Conservation (phyloP, 495 filamentous ascomycete species). For the Tuber indicum region DNA sequence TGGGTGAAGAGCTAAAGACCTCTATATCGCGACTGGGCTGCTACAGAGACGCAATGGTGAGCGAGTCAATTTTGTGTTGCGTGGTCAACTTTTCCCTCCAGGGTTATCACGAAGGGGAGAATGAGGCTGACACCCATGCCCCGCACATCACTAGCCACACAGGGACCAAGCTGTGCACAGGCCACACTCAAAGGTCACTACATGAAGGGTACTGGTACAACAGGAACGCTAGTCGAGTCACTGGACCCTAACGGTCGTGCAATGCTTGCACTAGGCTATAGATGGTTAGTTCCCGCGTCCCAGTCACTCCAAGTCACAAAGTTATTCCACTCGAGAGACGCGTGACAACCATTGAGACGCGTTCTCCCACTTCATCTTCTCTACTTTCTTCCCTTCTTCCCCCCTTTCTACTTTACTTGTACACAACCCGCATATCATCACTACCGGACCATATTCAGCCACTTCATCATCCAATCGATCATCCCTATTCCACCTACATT, state of each 20-base stretch:
- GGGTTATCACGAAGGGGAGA: not conserved
- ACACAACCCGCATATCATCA: slow-evolving; percentile 15
- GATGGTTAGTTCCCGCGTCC: not conserved
- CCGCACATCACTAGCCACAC: not conserved
- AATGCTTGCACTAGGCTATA: not conserved
- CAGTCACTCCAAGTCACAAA: not conserved
- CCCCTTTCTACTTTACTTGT: not conserved
- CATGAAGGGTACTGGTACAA: too few relatives aligned
- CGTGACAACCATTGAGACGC: slow-evolving; percentile 1
- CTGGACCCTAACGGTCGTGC: not conserved
- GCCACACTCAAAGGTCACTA: not conserved
- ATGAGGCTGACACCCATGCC: not conserved
- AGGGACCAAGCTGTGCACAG: not conserved
- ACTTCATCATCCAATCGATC: slow-evolving; percentile 27
- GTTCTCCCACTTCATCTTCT: not conserved
- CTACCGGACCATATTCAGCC: slow-evolving; percentile 29
- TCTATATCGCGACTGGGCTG: not conserved
- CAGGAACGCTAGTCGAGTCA: not conserved
- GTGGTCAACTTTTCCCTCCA: not conserved
- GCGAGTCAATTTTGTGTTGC: not conserved
- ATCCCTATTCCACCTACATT: slow-evolving; percentile 25
- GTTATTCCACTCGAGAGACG: too few relatives aligned
- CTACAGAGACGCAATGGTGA: not conserved
- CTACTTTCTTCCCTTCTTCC: slow-evolving; percentile 14
- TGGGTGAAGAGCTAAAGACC: not conserved